Conservation (phyloP, 805 yeast species). For the Candida railenensis region DNA sequence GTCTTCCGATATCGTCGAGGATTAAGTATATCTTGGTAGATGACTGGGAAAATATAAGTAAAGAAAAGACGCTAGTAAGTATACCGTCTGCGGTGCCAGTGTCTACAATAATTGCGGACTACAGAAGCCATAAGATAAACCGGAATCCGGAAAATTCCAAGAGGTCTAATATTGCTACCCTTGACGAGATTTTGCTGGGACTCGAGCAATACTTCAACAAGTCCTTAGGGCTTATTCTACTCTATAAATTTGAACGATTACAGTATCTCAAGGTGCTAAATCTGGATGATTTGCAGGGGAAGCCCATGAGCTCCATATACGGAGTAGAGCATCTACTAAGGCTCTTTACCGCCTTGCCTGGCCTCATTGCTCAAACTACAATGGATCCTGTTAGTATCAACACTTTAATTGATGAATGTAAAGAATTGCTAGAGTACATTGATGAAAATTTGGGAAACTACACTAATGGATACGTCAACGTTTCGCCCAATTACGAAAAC, state of each 20-base stretch:
- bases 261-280: conserved; percentile 59
- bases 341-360: conserved; percentile 76
- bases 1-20: conserved; percentile 58
- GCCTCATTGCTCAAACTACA: conserved; percentile 70
- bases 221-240: conserved; percentile 62
- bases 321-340: conserved; percentile 84
- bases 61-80: conserved; percentile 66
- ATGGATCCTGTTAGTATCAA: conserved; percentile 76
- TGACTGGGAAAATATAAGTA: conserved; percentile 92
- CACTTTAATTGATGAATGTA: conserved; percentile 54
- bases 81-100: conserved; percentile 63
- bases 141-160: conserved; percentile 7
- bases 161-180: conserved; percentile 35
- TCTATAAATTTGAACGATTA: conserved; percentile 75
- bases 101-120: conserved; percentile 53
- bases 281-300: conserved; percentile 30
- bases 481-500: conserved; percentile 40
- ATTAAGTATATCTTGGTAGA: conserved; percentile 75
- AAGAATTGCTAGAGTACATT: conserved; percentile 53
- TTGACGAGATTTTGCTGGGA: conserved; percentile 71
- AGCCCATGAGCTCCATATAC: conserved; percentile 49
- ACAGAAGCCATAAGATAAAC: conserved; percentile 19
- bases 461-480: conserved; percentile 35
- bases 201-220: conserved; percentile 71
- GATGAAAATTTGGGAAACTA: conserved; percentile 38